These are phyloP conservation scores for Calonectria crousiana DNA, from an alignment of 2,329 filamentous ascomycete genomes.

Conservation along the genomic window DNA sequence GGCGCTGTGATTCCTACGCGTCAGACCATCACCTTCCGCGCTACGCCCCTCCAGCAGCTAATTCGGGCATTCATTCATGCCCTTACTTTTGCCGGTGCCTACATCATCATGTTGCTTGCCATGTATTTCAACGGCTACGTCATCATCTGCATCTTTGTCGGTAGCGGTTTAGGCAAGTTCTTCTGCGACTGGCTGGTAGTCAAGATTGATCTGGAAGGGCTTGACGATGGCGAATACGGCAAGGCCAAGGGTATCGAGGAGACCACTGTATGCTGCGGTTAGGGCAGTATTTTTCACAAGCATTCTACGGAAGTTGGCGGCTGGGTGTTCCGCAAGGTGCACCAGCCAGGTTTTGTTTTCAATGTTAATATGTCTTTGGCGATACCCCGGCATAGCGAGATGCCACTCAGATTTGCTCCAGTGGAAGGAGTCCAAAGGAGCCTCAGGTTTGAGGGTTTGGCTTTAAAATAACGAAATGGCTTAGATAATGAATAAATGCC, in stretches of 20 bases:
- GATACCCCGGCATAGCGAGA: constrained; percentile 16
- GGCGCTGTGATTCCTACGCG: constrained; percentile 39
- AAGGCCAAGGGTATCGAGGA: constrained; percentile 55
- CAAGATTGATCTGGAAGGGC: constrained; percentile 51
- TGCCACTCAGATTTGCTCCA: neutral
- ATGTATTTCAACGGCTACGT: constrained; percentile 78
- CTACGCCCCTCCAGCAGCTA: constrained; percentile 73
- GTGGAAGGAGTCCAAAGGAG: neutral
- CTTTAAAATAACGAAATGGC: neutral
- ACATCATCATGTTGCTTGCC: constrained; percentile 79
- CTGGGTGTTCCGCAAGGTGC: neutral
- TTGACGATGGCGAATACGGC: constrained; percentile 38
- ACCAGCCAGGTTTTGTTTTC: neutral
- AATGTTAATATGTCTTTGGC: constrained; percentile 7
- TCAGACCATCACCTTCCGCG: constrained; percentile 58
- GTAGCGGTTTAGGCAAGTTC: constrained; percentile 65
- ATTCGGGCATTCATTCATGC: constrained; percentile 76
- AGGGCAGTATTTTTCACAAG: neutral
- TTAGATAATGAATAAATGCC: neutral
- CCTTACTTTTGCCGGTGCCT: constrained; percentile 78
- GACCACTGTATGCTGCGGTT: constrained; percentile 61
- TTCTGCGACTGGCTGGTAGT: constrained; percentile 65
- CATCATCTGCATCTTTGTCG: constrained; percentile 80
- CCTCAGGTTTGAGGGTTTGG: neutral
- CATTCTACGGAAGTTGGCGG: neutral